Evolutionary conservation across 2,329 filamentous ascomycete genomes (phyloP).

Genomic region (Didymella arachidicola): DNA sequence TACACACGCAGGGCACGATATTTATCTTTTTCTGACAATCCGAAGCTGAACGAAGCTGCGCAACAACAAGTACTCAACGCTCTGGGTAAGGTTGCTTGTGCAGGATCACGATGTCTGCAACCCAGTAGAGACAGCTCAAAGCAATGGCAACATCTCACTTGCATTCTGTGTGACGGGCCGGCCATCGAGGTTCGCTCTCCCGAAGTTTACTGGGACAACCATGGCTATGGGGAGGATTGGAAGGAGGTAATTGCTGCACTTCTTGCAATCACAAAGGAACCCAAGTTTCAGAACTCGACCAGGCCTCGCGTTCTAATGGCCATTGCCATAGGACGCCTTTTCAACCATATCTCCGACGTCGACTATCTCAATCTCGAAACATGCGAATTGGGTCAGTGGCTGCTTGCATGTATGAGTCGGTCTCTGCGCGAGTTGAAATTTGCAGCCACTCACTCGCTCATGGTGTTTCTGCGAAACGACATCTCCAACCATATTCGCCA

Average conservation of each 20-base stretch:
- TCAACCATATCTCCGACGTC: conserved; percentile 69
- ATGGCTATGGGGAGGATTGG: conserved; percentile 38
- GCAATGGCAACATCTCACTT: conserved; percentile 28
- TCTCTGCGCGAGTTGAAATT: conserved; percentile 85
- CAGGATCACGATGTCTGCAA: conserved; percentile 38
- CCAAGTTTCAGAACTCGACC: conserved; percentile 40
- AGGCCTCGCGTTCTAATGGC: conserved; percentile 45
- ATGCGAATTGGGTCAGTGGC: conserved; percentile 78
- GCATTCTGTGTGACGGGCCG: conserved; percentile 38
- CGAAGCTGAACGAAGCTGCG: conserved; percentile 26
- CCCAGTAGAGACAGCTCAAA: conserved; percentile 1
- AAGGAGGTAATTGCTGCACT: conserved; percentile 43
- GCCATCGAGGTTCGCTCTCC: conserved; percentile 2
- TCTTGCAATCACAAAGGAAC: conserved; percentile 40
- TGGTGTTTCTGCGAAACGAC: conserved; percentile 67
- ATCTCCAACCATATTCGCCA: conserved; percentile 59
- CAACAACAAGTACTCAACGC: conserved; percentile 38
- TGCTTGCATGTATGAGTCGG: conserved; percentile 80
- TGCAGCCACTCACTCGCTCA: conserved; percentile 74
- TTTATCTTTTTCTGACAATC: conserved; percentile 25
- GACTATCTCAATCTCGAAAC: conserved; percentile 71
- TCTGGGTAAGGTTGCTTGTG: conserved; percentile 46
- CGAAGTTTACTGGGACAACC: conserved; percentile 37
- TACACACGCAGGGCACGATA: conserved; percentile 37
- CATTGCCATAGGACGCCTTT: conserved; percentile 67